phyloP scores from a whole-genome alignment of 345 rosid genomes.

The Salix dunnii region DNA sequence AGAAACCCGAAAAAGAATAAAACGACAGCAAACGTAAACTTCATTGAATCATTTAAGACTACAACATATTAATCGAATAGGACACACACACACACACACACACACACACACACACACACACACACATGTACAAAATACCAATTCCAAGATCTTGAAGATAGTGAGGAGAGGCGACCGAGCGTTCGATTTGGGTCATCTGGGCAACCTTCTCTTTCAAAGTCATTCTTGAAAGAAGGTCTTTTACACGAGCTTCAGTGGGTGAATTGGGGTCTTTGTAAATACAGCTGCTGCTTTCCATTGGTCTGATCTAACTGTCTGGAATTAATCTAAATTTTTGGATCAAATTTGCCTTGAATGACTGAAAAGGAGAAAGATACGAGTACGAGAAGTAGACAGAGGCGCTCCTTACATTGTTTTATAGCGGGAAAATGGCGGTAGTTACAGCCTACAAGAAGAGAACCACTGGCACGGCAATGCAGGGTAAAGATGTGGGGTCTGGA shows the following conservation, averaged over 20 bases:
- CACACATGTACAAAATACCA: conserved; percentile 40
- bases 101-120: too few species aligned
- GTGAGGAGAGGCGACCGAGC: conserved; percentile 45
- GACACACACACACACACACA: too few species aligned
- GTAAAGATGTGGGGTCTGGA: too few species aligned
- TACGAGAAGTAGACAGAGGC: too few species aligned
- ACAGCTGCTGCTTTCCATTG: conserved; percentile 14
- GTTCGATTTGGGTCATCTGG: conserved; percentile 88
- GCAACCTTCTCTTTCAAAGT: conserved; percentile 69
- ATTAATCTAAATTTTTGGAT: neutral
- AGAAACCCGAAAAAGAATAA: neutral
- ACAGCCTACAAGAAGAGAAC: too few species aligned
- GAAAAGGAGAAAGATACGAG: too few species aligned
- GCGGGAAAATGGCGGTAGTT: too few species aligned
- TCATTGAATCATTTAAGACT: neutral
- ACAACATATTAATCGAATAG: neutral
- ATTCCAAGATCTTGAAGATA: conserved; percentile 45
- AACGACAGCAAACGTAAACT: neutral
- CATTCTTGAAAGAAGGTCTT: conserved; percentile 83
- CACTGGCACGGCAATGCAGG: too few species aligned
- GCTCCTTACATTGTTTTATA: too few species aligned
- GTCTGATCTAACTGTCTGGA: neutral
- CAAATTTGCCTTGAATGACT: too few species aligned
- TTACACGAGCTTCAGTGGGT: conserved; percentile 61
- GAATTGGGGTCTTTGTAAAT: conserved; percentile 57